Evolutionary conservation across 2,329 filamentous ascomycete genomes (phyloP).

Genomic region (Clonostachys rosea): DNA sequence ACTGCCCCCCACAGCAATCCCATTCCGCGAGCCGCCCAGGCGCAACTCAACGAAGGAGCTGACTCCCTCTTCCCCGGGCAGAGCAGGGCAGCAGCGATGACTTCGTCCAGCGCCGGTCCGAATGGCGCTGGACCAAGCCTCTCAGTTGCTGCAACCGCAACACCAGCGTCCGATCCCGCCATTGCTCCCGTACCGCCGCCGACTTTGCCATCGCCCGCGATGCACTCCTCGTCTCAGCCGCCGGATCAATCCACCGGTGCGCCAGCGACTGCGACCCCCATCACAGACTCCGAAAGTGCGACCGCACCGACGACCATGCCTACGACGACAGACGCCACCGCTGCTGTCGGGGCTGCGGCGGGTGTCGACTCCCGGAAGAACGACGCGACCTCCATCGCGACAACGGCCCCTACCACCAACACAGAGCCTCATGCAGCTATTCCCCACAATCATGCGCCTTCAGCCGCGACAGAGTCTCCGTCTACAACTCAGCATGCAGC

Average conservation of each 20-base stretch:
- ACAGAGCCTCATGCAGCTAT: no score
- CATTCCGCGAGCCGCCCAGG: background rate
- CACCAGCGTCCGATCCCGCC: background rate
- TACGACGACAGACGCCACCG: no score
- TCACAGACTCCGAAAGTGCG: background rate
- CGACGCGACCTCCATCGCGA: no score
- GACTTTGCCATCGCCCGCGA: background rate
- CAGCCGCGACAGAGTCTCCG: no score
- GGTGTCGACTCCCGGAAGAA: no score
- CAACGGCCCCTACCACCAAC: no score
- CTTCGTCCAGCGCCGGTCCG: conserved; percentile 48
- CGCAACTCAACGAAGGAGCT: conserved; percentile 2
- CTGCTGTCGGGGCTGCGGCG: no score
- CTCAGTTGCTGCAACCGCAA: background rate
- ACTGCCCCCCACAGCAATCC: no score
- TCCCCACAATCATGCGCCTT: no score
- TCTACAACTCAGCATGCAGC: no score
- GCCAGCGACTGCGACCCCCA: background rate
- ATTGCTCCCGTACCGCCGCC: background rate
- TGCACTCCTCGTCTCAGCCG: background rate
- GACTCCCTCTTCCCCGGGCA: conserved; percentile 7
- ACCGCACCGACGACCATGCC: no score
- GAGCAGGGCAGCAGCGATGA: conserved; percentile 58
- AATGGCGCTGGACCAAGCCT: conserved; percentile 1
- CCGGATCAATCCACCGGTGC: background rate